Conservation (phyloP, 768 basidiomycete genomes). For the Russula sp. region DNA sequence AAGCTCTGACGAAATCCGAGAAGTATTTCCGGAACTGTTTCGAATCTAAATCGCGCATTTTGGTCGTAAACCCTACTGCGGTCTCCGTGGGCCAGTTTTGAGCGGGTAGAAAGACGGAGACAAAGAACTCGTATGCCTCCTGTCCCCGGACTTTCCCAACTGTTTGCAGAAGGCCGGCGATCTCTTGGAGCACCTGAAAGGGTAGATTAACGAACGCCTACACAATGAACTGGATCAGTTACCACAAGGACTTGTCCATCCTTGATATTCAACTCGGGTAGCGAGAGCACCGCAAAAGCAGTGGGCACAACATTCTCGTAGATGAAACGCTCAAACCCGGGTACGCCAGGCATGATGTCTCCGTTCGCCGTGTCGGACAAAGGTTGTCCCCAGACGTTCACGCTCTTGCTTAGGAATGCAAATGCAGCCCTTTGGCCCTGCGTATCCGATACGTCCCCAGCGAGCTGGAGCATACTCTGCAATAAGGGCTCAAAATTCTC, state of each 20-base stretch:
- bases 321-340: slow-evolving; percentile 89
- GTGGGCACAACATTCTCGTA: slow-evolving; percentile 81
- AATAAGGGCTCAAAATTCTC: slow-evolving; percentile 66
- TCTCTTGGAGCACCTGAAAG: slow-evolving; percentile 78
- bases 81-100: slow-evolving; percentile 80
- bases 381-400: slow-evolving; percentile 62
- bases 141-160: slow-evolving; percentile 70
- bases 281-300: slow-evolving; percentile 75
- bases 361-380: slow-evolving; percentile 30
- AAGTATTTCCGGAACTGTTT: slow-evolving; percentile 84
- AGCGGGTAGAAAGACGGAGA: slow-evolving; percentile 75
- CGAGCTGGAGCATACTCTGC: slow-evolving; percentile 63
- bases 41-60: slow-evolving; percentile 65
- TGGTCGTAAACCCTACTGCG: slow-evolving; percentile 70
- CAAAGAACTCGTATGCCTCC: slow-evolving; percentile 80
- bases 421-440: slow-evolving; percentile 74
- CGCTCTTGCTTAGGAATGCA: slow-evolving; percentile 64
- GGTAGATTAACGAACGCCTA: not conserved
- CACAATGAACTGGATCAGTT: slow-evolving; percentile 12
- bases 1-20: slow-evolving; percentile 73
- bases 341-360: slow-evolving; percentile 38
- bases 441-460: slow-evolving; percentile 72
- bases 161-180: slow-evolving; percentile 76
- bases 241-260: slow-evolving; percentile 85
- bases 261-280: slow-evolving; percentile 77